Evolutionary conservation across 139 green algal genomes (phyloP).

Genomic region (Gonium pectorale): DNA sequence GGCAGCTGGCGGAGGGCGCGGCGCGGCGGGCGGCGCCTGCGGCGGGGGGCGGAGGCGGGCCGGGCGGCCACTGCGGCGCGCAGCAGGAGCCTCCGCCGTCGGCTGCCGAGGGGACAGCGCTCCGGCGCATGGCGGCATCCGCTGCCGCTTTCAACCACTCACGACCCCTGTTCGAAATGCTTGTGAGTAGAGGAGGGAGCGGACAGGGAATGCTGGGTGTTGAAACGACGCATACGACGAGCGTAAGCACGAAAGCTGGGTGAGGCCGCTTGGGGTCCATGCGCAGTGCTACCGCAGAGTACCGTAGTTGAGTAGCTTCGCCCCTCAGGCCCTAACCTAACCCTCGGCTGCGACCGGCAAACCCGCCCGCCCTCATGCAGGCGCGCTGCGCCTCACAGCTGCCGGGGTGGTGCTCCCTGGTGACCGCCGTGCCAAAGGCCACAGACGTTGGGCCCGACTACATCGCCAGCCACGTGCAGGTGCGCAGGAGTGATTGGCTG

Average conservation of each 20-base stretch:
- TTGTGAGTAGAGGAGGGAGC: neutral
- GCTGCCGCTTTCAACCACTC: neutral
- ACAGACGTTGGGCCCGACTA: constrained; percentile 29
- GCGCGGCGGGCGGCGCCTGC: too few species aligned
- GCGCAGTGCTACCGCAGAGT: neutral
- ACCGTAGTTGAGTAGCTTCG: neutral
- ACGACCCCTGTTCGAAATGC: neutral
- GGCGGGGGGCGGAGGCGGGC: too few species aligned
- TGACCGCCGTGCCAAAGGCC: constrained; percentile 1
- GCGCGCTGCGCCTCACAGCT: neutral
- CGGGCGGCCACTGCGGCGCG: neutral
- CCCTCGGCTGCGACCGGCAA: neutral
- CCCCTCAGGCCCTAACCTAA: neutral
- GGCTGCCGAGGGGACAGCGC: neutral
- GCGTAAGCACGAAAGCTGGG: neutral
- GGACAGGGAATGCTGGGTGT: neutral
- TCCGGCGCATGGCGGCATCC: neutral
- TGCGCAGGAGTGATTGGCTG: neutral
- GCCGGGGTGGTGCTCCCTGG: constrained; percentile 14
- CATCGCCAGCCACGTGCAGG: constrained; percentile 7
- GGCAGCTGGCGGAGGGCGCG: neutral
- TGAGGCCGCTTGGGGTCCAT: neutral
- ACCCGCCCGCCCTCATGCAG: neutral
- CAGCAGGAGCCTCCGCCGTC: neutral
- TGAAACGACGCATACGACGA: neutral